Percentiles rank a stretch among this genome's conserved stretches.
phyloP scores from a whole-genome alignment of 2,329 filamentous ascomycete genomes.

The Aspergillus luchuensis region DNA sequence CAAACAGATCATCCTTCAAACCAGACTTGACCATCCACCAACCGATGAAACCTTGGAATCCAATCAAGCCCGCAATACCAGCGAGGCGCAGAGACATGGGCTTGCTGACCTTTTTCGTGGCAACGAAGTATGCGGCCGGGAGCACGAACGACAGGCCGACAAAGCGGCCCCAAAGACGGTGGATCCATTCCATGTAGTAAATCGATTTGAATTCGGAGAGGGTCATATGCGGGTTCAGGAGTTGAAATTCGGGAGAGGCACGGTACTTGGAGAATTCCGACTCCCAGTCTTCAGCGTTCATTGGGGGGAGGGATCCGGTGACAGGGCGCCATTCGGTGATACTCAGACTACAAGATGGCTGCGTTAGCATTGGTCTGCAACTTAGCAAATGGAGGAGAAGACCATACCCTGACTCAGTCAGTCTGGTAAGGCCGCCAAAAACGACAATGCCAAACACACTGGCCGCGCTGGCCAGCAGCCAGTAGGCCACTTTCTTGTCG shows the following conservation, averaged over 20 bases:
- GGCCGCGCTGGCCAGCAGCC: constrained; percentile 85
- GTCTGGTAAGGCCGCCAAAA: constrained; percentile 86
- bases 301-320: constrained; percentile 84
- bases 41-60: constrained; percentile 90
- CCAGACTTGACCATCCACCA: constrained; percentile 99
- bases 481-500: constrained; percentile 80
- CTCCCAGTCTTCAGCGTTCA: constrained; percentile 80
- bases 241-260: constrained; percentile 86
- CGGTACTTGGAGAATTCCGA: constrained; percentile 91
- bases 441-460: constrained; percentile 97
- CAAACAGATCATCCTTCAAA: constrained; percentile 92
- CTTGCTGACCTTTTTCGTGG: constrained; percentile 72
- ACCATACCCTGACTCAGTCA: constrained; percentile 87
- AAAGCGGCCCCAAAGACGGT: constrained; percentile 89
- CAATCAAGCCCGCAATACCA: constrained; percentile 86
- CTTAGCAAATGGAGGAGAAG: neutral
- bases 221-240: constrained; percentile 90
- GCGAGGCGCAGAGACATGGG: constrained; percentile 75
- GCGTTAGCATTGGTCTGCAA: constrained; percentile 3
- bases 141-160: constrained; percentile 88
- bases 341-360: constrained; percentile 65
- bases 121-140: constrained; percentile 85
- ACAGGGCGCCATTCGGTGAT: constrained; percentile 99
- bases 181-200: constrained; percentile 99
- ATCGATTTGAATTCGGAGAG: constrained; percentile 96